These are phyloP conservation scores for Sporisorium reilianum DNA, from an alignment of 1,284 basidiomycete genomes.

Conservation along the genomic window DNA sequence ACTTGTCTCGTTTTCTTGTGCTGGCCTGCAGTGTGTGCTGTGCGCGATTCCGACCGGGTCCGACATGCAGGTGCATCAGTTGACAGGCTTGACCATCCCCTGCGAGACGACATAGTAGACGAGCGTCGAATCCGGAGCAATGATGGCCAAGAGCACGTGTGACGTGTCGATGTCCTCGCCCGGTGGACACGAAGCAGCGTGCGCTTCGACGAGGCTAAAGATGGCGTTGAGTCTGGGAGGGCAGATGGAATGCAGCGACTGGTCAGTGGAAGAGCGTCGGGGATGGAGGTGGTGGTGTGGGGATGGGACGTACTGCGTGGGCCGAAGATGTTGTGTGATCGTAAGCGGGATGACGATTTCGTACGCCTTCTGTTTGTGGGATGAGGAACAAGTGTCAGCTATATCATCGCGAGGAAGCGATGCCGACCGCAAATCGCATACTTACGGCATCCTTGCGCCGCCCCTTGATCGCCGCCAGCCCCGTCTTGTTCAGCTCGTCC, in stretches of 20 bases:
- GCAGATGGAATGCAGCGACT: neutral
- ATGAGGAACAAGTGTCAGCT: neutral
- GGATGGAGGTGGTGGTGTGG: neutral
- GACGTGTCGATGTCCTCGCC: slow-evolving; percentile 23
- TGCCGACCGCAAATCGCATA: too few species aligned
- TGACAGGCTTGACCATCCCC: slow-evolving; percentile 66
- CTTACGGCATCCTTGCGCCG: slow-evolving; percentile 42
- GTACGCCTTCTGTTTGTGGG: slow-evolving; percentile 21
- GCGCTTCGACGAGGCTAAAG: slow-evolving; percentile 32
- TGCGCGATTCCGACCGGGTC: neutral
- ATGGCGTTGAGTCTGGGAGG: slow-evolving; percentile 39
- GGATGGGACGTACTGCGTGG: slow-evolving; percentile 23
- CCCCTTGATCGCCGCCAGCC: slow-evolving; percentile 37
- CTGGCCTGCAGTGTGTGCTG: neutral
- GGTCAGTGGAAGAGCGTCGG: neutral
- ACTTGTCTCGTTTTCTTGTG: neutral
- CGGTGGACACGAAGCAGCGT: slow-evolving; percentile 17
- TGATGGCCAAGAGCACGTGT: slow-evolving; percentile 62
- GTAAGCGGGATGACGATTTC: slow-evolving; percentile 41
- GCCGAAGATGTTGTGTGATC: slow-evolving; percentile 36
- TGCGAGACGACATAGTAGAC: slow-evolving; percentile 65
- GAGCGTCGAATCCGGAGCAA: slow-evolving; percentile 62
- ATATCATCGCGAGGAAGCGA: too few species aligned
- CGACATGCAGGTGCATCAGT: slow-evolving; percentile 22
- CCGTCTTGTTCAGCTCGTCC: slow-evolving; percentile 5